These are phyloP conservation scores for Melocanna baccifera DNA, from an alignment of 176 grass and related monocot species.

Conservation along the genomic window DNA sequence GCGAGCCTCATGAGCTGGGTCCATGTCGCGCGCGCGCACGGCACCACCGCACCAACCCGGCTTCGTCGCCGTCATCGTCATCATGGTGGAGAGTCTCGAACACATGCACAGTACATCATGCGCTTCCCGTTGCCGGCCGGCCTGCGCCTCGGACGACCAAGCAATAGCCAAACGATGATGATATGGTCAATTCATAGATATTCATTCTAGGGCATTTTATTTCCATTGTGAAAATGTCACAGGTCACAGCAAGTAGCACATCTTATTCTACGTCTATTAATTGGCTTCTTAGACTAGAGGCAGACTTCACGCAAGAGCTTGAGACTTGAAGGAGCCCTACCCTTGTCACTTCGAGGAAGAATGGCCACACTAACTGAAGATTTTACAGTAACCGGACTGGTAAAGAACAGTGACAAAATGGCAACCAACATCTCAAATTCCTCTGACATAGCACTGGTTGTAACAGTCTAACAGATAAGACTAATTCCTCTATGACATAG, in stretches of 20 bases:
- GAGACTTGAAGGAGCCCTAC: not conserved
- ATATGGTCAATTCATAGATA: too few relatives aligned
- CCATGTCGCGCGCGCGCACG: constrained; percentile 19
- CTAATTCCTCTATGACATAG: constrained; percentile 28
- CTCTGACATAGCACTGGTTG: not conserved
- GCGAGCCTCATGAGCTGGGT: constrained; percentile 39
- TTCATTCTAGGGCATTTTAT: not conserved
- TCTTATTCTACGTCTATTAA: constrained; percentile 6
- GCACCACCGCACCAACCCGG: not conserved
- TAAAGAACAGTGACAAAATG: constrained; percentile 4
- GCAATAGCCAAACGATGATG: not conserved
- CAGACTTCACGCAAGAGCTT: not conserved
- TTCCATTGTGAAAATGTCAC: not conserved
- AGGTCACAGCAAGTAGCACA: not conserved
- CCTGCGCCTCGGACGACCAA: not conserved
- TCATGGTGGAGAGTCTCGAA: not conserved
- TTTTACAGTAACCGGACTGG: constrained; percentile 20
- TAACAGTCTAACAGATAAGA: not conserved
- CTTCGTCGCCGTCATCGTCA: constrained; percentile 2
- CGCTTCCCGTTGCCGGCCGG: not conserved
- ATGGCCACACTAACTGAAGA: not conserved
- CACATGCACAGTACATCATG: not conserved
- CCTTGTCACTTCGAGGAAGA: constrained; percentile 20
- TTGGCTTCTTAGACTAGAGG: constrained; percentile 23
- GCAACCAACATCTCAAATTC: constrained; percentile 44